Evolutionary conservation across 2,329 filamentous ascomycete species (phyloP).

Genomic region (Paraphoma sp.): DNA sequence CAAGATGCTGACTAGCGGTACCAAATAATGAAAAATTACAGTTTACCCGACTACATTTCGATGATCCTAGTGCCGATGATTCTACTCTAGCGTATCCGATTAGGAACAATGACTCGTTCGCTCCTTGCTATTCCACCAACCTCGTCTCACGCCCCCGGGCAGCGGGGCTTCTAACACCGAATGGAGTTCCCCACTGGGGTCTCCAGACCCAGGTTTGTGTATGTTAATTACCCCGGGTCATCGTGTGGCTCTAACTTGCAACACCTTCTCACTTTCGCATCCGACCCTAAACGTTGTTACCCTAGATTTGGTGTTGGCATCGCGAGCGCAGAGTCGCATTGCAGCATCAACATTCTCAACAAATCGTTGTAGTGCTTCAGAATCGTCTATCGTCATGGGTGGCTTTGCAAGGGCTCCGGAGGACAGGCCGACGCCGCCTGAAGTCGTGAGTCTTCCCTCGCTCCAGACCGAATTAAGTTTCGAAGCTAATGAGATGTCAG

Average conservation of each 20-base stretch:
- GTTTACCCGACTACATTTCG: no score
- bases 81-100: constrained; percentile 12
- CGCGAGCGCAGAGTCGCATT: neutral
- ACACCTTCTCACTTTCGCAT: neutral
- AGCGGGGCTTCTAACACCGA: constrained; percentile 9
- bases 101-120: neutral
- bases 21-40: no score
- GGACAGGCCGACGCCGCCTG: constrained; percentile 62
- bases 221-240: neutral
- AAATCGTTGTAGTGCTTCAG: constrained; percentile 2
- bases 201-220: constrained; percentile 10
- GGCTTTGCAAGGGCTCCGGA: constrained; percentile 58
- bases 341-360: constrained; percentile 3
- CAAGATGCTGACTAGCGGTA: no score
- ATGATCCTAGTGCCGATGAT: no score
- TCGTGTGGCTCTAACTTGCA: neutral
- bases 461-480: neutral
- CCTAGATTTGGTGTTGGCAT: constrained; percentile 29
- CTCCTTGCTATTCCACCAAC: constrained; percentile 3
- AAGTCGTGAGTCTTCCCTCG: constrained; percentile 49
- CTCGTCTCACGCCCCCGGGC: constrained; percentile 16
- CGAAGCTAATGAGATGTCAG: constrained; percentile 10
- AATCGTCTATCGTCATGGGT: constrained; percentile 31
- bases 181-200: constrained; percentile 26
- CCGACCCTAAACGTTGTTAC: constrained; percentile 15